A percentile compares a stretch with the other conserved stretches of the same genome.
Conservation (phyloP, 192 early-diverging fungal genomes). For the Gorgonomyces haynaldii region DNA sequence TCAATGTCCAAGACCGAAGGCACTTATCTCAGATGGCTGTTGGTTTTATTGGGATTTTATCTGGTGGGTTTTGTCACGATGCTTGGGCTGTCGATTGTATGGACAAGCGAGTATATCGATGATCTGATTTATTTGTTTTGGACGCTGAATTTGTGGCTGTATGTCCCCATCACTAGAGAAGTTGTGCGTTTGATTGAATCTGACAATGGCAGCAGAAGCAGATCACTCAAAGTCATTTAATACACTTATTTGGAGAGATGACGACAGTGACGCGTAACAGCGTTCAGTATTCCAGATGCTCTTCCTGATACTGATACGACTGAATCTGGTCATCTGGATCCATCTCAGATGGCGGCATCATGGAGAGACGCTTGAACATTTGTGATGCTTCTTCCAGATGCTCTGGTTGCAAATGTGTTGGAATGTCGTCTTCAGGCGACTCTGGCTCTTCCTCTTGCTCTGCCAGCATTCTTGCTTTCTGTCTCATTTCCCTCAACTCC, state of each 20-base stretch:
- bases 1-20: background rate
- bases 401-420: background rate
- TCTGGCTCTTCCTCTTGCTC: background rate
- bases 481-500: slow-evolving; percentile 14
- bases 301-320: background rate
- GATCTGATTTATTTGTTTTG: slow-evolving; percentile 1
- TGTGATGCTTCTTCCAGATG: background rate
- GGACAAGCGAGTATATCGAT: background rate
- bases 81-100: background rate
- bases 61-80: background rate
- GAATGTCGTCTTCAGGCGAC: background rate
- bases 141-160: too few relatives aligned
- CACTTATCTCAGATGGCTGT: background rate
- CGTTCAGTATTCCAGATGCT: slow-evolving; percentile 2
- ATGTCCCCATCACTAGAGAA: too few relatives aligned
- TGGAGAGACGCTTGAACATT: background rate
- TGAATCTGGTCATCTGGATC: too few relatives aligned
- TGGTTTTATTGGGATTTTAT: background rate
- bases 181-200: too few relatives aligned
- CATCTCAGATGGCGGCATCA: too few relatives aligned
- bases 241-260: too few relatives aligned
- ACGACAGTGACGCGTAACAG: slow-evolving; percentile 6
- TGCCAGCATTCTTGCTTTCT: slow-evolving; percentile 7
- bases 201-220: too few relatives aligned
- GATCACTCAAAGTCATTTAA: too few relatives aligned